A percentile compares a stretch with the other conserved stretches of the same genome.
phyloP scores from a whole-genome alignment of 768 basidiomycete genomes.

The Boletus subparvulus region DNA sequence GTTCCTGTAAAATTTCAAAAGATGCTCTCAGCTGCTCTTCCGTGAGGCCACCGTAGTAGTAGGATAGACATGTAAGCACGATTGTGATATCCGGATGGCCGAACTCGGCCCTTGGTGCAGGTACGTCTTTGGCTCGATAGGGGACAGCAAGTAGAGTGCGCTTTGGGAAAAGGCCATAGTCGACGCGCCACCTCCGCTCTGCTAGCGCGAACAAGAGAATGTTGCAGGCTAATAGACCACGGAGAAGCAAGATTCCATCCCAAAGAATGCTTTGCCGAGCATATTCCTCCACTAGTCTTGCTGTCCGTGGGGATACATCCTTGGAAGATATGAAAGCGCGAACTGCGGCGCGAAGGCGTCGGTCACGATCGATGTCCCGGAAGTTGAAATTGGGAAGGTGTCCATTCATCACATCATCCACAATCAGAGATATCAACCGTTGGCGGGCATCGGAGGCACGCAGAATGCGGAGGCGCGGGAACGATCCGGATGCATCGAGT shows the following conservation, averaged over 20 bases:
- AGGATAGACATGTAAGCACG: too few relatives aligned
- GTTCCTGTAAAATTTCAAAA: background rate
- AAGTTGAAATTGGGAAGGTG: background rate
- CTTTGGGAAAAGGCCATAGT: constrained; percentile 25
- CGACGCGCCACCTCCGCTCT: constrained; percentile 34
- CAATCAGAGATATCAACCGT: too few relatives aligned
- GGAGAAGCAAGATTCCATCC: constrained; percentile 14
- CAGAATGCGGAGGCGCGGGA: constrained; percentile 9
- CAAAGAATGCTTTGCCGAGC: background rate
- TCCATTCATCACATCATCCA: too few relatives aligned
- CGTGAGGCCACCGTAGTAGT: background rate
- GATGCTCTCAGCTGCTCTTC: background rate
- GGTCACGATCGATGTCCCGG: background rate
- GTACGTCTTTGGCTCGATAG: background rate
- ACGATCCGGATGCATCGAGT: background rate
- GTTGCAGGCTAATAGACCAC: constrained; percentile 30
- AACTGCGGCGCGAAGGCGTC: background rate
- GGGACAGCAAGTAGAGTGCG: constrained; percentile 15
- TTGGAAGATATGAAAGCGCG: constrained; percentile 10
- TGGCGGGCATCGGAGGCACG: background rate
- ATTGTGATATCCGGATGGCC: background rate
- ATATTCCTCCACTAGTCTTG: constrained; percentile 2
- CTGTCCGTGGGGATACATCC: background rate
- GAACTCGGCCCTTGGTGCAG: background rate
- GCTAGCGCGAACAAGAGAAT: constrained; percentile 26